Base-by-base conservation (phyloP, 495 filamentous ascomycete species). In the Neurospora sp. region DNA sequence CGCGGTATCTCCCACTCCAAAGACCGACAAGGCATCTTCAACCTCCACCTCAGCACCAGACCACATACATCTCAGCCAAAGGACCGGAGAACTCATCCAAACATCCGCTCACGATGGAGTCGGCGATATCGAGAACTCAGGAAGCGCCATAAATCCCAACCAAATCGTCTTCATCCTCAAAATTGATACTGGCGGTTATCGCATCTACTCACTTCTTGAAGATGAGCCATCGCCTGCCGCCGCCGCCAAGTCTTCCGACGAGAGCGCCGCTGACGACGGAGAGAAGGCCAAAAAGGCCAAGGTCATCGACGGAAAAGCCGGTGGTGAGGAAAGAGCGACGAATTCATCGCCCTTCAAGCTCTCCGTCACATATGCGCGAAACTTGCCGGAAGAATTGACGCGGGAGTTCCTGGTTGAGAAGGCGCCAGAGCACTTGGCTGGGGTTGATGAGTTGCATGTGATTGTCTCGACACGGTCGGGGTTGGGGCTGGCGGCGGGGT, bases 381-480 rank as follows among this genome's bases (percentile, higher is more conserved):
- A 72, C 5, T 73, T 85, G n/a, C 84, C 84, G 9, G 69, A 78
- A 40, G 69, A 76, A 5, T 75, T 81, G 20, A 75, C 81, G 1
- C 53, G 79, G 39, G 75, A 76, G 10, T 79, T 81, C 71, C 53
- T 80, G 18, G 71, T 82, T 31, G 69, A 73, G 38, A 72, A 69
- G 9, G 72, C 81, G 41, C 85, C 84, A 1, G 61, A 72, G 8
- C 78, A 84, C 69, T 73, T 87, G n/a, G 73, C 75, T 14, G 72
- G 72, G 4, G 72, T 78, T 8, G 74, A 70, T 22, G 75, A 78
- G 7, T 41, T 93, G 1, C 87, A 93, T 74, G 80, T 96, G 61
- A 77, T 97, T 40, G 84, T 97, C 69, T 97, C 94, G 6, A 91
- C 87, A 0, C 79, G 78, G 10, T 96, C 94, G 0, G 94, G 94